Evolutionary conservation across 2,329 filamentous ascomycete species (phyloP), one percentile per base, ranked within the genome.

Genomic region (Botryotinia globosa): DNA sequence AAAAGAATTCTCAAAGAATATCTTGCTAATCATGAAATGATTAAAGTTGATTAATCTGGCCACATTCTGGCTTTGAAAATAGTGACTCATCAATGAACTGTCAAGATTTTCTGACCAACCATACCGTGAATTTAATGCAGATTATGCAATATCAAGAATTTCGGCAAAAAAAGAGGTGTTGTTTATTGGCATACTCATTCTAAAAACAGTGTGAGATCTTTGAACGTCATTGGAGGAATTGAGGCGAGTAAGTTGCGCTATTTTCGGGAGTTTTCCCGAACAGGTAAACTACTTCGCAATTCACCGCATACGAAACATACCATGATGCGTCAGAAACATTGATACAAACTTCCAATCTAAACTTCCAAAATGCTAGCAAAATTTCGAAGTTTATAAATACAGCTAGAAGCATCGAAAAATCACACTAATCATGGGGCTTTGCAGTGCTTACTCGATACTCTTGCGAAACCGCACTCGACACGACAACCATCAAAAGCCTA

Each of bases 1-100:
- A 9, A 34, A 25, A 4, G 8, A 16, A 20, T 3, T 45, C 3
- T 64, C 18, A 34, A 25, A 0, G 32, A 0, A 18, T 2, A 25
- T 64, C 0, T 14, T 34, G 1, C 18, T 5, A 22, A 1, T 20
- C 25, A 6, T 20, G 0, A 1, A 8, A 29, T 20, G 4, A 3
- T 8, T 20, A 9, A 29, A n/a, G 0, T 42, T 63, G 25, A 8
- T 42, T 10, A 42, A 42, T 20, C 8, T 29, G 14, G 9, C 16
- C 25, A 29, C 18, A 20, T 3, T 59, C 10, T 25, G n/a, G 51
- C 14, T 56, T 16, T 29, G 51, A 29, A 56, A 56, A 3, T 18
- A 2, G 51, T 7, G 29, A n/a, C 25, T 18, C 51, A 29, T 29
- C 51, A 54, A 29, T 29, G 51, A 54, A 29, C 5, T 37, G 56